A percentile compares a stretch with the other conserved stretches of the same genome.
phyloP scores from a whole-genome alignment of 768 basidiomycete species.

The Hydnomerulius pinastri region DNA sequence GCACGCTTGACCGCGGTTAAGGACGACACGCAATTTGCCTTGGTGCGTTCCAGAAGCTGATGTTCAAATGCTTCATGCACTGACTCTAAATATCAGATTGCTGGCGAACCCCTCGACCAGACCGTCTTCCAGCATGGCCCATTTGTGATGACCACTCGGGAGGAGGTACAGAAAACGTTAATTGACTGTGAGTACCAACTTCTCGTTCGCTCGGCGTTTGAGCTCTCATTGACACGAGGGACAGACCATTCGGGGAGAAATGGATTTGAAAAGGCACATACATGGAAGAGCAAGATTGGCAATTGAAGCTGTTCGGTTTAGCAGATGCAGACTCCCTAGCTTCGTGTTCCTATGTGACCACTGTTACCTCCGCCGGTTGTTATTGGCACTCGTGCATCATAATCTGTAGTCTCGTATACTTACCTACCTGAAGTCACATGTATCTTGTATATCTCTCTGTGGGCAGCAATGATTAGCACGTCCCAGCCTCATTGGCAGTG shows the following conservation, averaged over 20 bases:
- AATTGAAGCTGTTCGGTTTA: conserved; percentile 9
- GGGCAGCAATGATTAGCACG: too few species aligned
- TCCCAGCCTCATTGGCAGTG: too few species aligned
- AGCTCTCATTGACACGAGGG: conserved; percentile 9
- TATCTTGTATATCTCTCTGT: too few species aligned
- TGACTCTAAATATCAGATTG: conserved; percentile 46
- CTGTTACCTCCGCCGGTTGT: too few species aligned
- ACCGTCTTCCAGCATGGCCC: conserved; percentile 86
- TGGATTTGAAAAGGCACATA: conserved; percentile 89
- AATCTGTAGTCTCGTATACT: too few species aligned
- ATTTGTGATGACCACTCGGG: conserved; percentile 80
- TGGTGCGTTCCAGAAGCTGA: conserved; percentile 47
- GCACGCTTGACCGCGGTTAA: conserved; percentile 60
- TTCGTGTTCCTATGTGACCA: too few species aligned
- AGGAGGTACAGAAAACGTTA: conserved; percentile 83
- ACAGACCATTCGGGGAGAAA: conserved; percentile 74
- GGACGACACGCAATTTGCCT: conserved; percentile 69
- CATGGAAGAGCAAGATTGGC: conserved; percentile 86
- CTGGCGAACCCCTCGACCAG: conserved; percentile 90
- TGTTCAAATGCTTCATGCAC: background rate
- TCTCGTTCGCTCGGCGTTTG: background rate
- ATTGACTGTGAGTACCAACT: conserved; percentile 63
- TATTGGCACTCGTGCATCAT: too few species aligned
- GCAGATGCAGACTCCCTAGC: background rate
- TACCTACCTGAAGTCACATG: too few species aligned